Evolutionary conservation across 352 stramenopile genomes (phyloP).

Genomic region (Bremia lactucae): DNA sequence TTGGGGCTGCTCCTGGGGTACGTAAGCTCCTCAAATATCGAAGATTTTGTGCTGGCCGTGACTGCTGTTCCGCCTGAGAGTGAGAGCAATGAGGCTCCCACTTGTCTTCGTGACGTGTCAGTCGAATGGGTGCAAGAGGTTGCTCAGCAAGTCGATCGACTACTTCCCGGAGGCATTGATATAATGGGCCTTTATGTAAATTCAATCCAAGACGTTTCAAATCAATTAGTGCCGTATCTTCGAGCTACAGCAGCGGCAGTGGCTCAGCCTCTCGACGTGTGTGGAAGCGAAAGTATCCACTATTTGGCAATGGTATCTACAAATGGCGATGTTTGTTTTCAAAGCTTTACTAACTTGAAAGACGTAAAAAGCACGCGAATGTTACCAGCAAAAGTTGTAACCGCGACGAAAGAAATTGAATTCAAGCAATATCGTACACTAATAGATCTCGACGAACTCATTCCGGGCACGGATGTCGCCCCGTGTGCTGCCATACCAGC

Average conservation of each 20-base stretch:
- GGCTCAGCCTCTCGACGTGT: conserved; percentile 8
- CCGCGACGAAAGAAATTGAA: conserved; percentile 3
- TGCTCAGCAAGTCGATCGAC: conserved; percentile 53
- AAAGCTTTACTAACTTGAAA: conserved; percentile 21
- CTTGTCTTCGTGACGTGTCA: conserved; percentile 40
- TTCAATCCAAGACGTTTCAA: conserved; percentile 19
- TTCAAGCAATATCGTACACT: conserved; percentile 32
- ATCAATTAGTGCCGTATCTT: conserved; percentile 39
- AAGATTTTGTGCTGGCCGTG: conserved; percentile 37
- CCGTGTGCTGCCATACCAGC: conserved; percentile 8
- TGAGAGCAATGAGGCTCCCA: conserved; percentile 20
- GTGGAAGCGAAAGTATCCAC: conserved; percentile 16
- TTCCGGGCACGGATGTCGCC: conserved; percentile 20
- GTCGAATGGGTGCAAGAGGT: conserved; percentile 56
- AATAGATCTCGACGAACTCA: conserved; percentile 36
- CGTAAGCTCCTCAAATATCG: conserved; percentile 18
- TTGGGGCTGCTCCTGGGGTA: conserved; percentile 56
- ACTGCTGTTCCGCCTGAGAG: conserved; percentile 41
- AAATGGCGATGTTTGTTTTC: conserved; percentile 6
- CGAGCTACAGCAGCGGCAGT: conserved; percentile 35
- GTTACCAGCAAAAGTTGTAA: conserved; percentile 17
- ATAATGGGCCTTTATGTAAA: conserved; percentile 54
- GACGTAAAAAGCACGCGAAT: conserved; percentile 32
- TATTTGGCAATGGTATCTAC: conserved; percentile 36
- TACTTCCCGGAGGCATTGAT: conserved; percentile 45